Percentiles rank a stretch among this genome's conserved stretches.
phyloP scores from a whole-genome alignment of 305 asterid genomes.

The Fraxinus dipetala region DNA sequence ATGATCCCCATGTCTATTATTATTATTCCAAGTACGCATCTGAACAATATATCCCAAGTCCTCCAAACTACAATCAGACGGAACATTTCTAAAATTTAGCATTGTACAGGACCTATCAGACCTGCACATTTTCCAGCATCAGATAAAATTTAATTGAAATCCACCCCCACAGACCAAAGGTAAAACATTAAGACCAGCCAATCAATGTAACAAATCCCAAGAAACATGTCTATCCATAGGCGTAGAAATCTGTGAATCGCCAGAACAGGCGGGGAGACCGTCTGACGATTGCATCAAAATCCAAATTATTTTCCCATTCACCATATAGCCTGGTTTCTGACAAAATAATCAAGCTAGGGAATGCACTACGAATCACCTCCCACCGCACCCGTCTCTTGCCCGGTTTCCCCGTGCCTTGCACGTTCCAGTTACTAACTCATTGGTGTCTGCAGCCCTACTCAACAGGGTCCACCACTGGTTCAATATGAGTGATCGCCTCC shows the following conservation, averaged over 20 bases:
- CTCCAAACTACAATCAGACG: no score
- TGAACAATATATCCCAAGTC: no score
- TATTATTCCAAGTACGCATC: no score
- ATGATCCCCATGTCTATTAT: no score
- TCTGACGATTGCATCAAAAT: no score
- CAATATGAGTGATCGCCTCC: background rate
- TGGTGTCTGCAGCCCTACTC: background rate
- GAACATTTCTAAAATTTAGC: background rate
- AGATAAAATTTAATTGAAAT: background rate
- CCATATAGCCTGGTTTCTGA: no score
- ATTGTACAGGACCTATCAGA: background rate
- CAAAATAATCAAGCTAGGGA: no score
- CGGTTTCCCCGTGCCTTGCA: background rate
- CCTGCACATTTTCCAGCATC: background rate
- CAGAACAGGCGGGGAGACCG: no score
- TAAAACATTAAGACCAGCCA: background rate
- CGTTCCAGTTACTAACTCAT: background rate
- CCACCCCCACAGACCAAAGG: background rate
- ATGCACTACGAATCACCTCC: no score
- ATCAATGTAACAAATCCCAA: background rate
- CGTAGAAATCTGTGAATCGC: background rate
- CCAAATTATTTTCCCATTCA: no score
- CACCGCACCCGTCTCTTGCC: no score
- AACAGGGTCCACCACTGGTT: background rate
- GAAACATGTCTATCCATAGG: background rate